A percentile compares a stretch with the other conserved stretches of the same genome.
These are phyloP conservation scores for Schwanniomyces etchellsii DNA, from an alignment of 1,139 yeast species.

Conservation along the genomic window DNA sequence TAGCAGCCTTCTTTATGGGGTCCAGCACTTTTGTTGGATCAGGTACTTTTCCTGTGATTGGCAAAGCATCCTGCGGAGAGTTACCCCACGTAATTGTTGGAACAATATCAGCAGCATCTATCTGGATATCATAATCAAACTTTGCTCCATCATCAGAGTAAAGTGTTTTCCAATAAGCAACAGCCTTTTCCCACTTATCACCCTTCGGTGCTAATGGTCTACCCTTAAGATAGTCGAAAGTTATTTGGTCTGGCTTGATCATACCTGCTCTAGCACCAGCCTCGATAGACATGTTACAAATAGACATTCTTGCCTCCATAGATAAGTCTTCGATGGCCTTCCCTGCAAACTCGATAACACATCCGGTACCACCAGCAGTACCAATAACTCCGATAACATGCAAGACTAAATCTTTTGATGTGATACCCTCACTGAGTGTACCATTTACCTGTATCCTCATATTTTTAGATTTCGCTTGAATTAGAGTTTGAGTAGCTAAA, in stretches of 20 bases:
- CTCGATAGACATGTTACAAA: constrained; percentile 98
- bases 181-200: constrained; percentile 91
- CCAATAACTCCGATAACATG: constrained; percentile 96
- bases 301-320: constrained; percentile 99
- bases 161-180: constrained; percentile 83
- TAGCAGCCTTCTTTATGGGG: constrained; percentile 74
- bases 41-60: constrained; percentile 85
- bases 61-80: constrained; percentile 97
- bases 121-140: constrained; percentile 78
- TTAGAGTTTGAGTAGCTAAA: constrained; percentile 91
- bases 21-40: constrained; percentile 73
- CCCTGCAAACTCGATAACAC: constrained; percentile 95
- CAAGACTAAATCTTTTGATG: constrained; percentile 89
- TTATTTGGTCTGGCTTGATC: constrained; percentile 91
- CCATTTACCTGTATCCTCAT: constrained; percentile 89
- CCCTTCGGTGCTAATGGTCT: constrained; percentile 94
- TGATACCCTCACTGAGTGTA: constrained; percentile 76
- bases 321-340: constrained; percentile 82
- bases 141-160: constrained; percentile 84
- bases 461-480: constrained; percentile 91
- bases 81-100: constrained; percentile 99
- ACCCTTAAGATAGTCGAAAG: constrained; percentile 84
- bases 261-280: constrained; percentile 99
- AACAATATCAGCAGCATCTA: constrained; percentile 77
- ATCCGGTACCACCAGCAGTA: constrained; percentile 99